Evolutionary conservation across 2,329 filamentous ascomycete genomes (phyloP).

Genomic region (Pseudocercospora fuligena): DNA sequence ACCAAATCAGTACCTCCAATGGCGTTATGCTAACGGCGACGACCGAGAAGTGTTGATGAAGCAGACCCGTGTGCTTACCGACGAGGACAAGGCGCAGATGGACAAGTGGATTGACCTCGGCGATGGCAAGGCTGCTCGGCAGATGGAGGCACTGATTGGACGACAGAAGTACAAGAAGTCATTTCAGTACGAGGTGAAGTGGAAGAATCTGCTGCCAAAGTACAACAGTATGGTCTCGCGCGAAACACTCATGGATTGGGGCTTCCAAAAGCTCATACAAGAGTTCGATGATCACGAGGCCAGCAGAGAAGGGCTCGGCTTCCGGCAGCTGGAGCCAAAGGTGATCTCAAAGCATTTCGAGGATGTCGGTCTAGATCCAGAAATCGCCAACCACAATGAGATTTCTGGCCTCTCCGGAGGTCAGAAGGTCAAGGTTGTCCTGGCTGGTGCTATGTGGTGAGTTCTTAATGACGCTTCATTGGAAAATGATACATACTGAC

Average conservation of each 20-base stretch:
- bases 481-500: conserved; percentile 9
- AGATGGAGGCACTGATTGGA: conserved; percentile 88
- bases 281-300: conserved; percentile 99
- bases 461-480: not conserved
- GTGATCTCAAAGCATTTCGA: conserved; percentile 98
- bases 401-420: conserved; percentile 95
- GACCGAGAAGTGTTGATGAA: conserved; percentile 97
- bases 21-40: conserved; percentile 96
- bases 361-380: conserved; percentile 91
- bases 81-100: conserved; percentile 86
- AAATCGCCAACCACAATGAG: conserved; percentile 98
- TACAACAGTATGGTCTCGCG: conserved; percentile 90
- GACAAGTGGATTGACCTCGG: conserved; percentile 84
- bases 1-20: conserved; percentile 97
- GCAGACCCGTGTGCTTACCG: conserved; percentile 88
- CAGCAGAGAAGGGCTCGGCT: conserved; percentile 96
- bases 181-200: conserved; percentile 98
- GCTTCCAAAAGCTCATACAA: conserved; percentile 91
- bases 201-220: conserved; percentile 82
- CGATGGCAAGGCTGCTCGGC: conserved; percentile 77
- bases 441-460: conserved; percentile 68
- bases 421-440: conserved; percentile 98
- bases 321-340: conserved; percentile 88
- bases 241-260: conserved; percentile 83
- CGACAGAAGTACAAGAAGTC: conserved; percentile 99